Base-by-base conservation (phyloP, 225 moss, liverwort and hornwort genomes). In the Pleurozium schreberi region DNA sequence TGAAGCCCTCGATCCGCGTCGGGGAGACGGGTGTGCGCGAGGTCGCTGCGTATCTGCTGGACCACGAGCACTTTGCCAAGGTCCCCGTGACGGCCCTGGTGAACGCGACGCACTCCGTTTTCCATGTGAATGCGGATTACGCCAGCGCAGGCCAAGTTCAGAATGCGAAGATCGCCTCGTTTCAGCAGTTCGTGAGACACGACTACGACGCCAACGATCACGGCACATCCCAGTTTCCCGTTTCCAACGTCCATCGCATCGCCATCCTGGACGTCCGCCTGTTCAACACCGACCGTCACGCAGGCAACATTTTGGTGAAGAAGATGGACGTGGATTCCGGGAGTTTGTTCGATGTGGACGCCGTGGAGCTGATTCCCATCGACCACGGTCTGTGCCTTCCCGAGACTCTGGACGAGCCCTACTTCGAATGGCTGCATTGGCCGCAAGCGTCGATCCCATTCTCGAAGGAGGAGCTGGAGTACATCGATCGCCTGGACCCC, bases 351-450 rank as follows among this genome's bases (percentile, higher is more conserved):
- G 95, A 95, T 38, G 49, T 17, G 63, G 96, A 96, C 22, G 80
- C 88, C 25, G 92, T 95, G 68, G 95, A 94, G 67, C 97, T 98
- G 5, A 93, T 98, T 50, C 98, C 98, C 16, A 98, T 98, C 58
- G 98, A 98, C 85, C 98, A 98, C 87, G 98, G 98, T 2, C 94
- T 98, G 11, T 97, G 96, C 84, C 92, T 98, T 40, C 98, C 98
- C 8, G 98, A 98, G 81, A 93, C 90, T 38, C 90, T 98, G 22
- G 98, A 98, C 85, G 98, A 96, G 86, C 96, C 97, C 11, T 98
- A 98, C 87, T 98, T 98, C 75, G 98, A 98, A 88, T 98, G 98
- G 98, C 95, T 98, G 61, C 97, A 97, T 85, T 98, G 98, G 98
- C 97, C 96, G 18, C 98, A 98, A 82, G 97, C 98, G 58, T 97